phyloP scores from a whole-genome alignment of 163 green algal species.

The Prototheca stagnorum region DNA sequence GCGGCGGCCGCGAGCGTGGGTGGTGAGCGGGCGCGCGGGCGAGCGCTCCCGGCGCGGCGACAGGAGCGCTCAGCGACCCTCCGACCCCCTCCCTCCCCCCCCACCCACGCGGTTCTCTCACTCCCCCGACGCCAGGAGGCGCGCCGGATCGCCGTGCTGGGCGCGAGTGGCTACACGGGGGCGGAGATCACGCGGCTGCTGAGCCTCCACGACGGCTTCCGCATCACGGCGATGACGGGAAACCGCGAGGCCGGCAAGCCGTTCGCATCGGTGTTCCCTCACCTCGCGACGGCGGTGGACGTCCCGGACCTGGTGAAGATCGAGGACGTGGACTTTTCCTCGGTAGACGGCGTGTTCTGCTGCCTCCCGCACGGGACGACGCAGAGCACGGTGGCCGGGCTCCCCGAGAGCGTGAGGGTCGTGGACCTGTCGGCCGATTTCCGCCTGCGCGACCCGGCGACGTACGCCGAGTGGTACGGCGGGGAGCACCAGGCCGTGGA shows the following conservation, averaged over 20 bases:
- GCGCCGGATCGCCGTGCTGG: slow-evolving; percentile 75
- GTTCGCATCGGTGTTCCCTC: slow-evolving; percentile 84
- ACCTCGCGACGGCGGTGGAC: slow-evolving; percentile 52
- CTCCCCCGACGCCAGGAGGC: too few species aligned
- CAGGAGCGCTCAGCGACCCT: too few species aligned
- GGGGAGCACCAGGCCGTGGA: slow-evolving; percentile 71
- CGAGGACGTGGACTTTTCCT: slow-evolving; percentile 71
- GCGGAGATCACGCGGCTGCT: slow-evolving; percentile 74
- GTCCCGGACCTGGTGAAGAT: slow-evolving; percentile 77
- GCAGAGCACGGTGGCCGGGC: slow-evolving; percentile 59
- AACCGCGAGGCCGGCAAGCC: slow-evolving; percentile 80
- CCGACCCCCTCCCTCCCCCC: too few species aligned
- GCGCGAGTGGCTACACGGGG: slow-evolving; percentile 86
- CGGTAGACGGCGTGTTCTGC: slow-evolving; percentile 87
- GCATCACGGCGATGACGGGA: slow-evolving; percentile 68
- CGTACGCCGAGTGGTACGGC: slow-evolving; percentile 90
- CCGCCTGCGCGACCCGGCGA: slow-evolving; percentile 56
- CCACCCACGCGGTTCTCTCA: too few species aligned
- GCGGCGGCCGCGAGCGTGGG: too few species aligned
- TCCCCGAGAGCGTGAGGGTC: slow-evolving; percentile 75
- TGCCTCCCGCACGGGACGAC: slow-evolving; percentile 93
- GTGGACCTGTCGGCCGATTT: slow-evolving; percentile 96
- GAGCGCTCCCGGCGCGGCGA: too few species aligned
- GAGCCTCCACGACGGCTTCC: slow-evolving; percentile 63
- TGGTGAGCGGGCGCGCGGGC: too few species aligned